Conservation (phyloP, 805 yeast genomes). For the Candida michaelii region DNA sequence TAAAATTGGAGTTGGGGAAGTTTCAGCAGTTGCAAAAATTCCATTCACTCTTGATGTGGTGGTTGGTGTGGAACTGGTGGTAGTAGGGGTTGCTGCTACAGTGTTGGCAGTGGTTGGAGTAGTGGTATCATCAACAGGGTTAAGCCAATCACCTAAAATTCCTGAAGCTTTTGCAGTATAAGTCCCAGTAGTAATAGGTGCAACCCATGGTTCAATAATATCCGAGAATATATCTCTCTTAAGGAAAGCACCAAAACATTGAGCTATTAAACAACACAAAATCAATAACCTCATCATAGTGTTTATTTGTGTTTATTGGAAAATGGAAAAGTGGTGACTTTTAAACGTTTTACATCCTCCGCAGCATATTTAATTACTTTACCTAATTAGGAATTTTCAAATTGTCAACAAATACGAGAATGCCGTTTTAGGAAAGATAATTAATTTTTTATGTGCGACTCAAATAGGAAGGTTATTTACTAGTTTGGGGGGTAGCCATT, state of each 20-base stretch:
- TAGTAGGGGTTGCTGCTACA: not conserved
- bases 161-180: not conserved
- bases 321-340: not conserved
- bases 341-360: conserved; percentile 2
- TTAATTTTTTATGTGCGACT: not conserved
- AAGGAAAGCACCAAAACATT: not conserved
- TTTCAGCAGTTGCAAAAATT: not conserved
- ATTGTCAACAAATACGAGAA: conserved; percentile 4
- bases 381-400: conserved; percentile 3
- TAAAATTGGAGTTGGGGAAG: conserved; percentile 3
- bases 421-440: conserved; percentile 2
- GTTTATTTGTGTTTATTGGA: not conserved
- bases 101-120: conserved; percentile 1
- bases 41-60: not conserved
- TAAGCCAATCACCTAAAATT: conserved; percentile 5
- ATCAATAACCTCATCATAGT: not conserved
- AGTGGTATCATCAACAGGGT: conserved; percentile 8
- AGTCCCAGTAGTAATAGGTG: conserved; percentile 5
- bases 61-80: not conserved
- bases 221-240: conserved; percentile 6
- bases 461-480: conserved; percentile 2
- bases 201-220: conserved; percentile 3
- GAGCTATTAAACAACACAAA: not conserved
- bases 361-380: conserved; percentile 6
- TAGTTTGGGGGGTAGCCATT: too few relatives aligned